Conservation (phyloP, 1,284 basidiomycete genomes). For the Naganishia cerealis region DNA sequence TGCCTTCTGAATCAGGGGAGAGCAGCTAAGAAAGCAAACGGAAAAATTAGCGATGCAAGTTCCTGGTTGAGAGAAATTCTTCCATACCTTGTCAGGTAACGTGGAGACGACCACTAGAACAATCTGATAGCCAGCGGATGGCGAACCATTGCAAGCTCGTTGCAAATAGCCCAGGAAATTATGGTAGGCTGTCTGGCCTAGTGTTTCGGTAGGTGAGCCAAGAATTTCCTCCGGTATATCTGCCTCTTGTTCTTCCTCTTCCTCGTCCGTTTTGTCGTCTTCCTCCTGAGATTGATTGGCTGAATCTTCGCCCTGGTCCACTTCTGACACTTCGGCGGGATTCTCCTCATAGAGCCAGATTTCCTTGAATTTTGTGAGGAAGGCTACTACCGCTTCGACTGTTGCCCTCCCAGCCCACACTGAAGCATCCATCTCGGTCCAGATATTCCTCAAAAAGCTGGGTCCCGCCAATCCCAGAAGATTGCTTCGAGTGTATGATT, state of each 20-base stretch:
- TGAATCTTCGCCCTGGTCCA: conserved; percentile 18
- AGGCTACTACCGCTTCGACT: conserved; percentile 68
- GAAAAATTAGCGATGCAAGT: not conserved
- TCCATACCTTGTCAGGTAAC: conserved; percentile 64
- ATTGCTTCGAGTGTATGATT: conserved; percentile 39
- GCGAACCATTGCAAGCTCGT: conserved; percentile 71
- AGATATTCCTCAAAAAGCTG: conserved; percentile 69
- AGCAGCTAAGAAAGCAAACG: conserved; percentile 39
- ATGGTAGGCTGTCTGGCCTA: conserved; percentile 26
- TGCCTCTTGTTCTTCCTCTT: conserved; percentile 40
- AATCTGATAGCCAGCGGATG: conserved; percentile 71
- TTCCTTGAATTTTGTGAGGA: conserved; percentile 66
- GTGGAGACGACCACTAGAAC: conserved; percentile 75
- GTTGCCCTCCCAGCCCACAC: conserved; percentile 63
- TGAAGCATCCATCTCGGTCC: conserved; percentile 68
- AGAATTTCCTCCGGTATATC: conserved; percentile 18
- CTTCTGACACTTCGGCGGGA: conserved; percentile 31
- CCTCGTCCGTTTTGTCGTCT: conserved; percentile 42
- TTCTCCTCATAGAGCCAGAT: conserved; percentile 63
- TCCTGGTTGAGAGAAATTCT: not conserved
- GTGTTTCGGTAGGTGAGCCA: conserved; percentile 22
- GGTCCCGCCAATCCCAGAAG: conserved; percentile 57
- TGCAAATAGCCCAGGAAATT: conserved; percentile 72
- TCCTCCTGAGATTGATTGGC: conserved; percentile 33
- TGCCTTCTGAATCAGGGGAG: conserved; percentile 47